Percentiles rank a stretch among this genome's conserved stretches.
These are phyloP conservation scores for Iris macrosiphon DNA, from an alignment of 106 monocot species.

Conservation along the genomic window DNA sequence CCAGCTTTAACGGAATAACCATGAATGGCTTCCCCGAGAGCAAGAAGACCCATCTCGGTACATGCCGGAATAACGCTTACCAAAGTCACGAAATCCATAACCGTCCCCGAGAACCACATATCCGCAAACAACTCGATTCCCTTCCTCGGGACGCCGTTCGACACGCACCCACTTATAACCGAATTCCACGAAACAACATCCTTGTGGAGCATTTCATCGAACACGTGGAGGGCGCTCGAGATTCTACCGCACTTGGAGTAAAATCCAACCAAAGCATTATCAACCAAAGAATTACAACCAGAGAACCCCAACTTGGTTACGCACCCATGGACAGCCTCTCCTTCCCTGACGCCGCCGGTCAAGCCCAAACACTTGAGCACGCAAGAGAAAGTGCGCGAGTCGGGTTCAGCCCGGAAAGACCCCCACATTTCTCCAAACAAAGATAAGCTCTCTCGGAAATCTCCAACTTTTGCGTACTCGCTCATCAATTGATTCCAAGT, in stretches of 20 bases:
- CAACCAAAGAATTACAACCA: slow-evolving; percentile 23
- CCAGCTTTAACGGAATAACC: slow-evolving; percentile 49
- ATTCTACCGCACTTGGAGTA: slow-evolving; percentile 48
- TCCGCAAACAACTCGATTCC: slow-evolving; percentile 27
- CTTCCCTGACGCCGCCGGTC: slow-evolving; percentile 12
- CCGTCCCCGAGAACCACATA: slow-evolving; percentile 43
- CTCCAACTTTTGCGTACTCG: slow-evolving; percentile 40
- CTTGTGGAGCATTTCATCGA: slow-evolving; percentile 58
- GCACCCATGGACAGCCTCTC: slow-evolving; percentile 45
- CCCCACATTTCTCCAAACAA: slow-evolving; percentile 46
- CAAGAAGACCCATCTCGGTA: slow-evolving; percentile 21
- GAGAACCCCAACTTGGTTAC: slow-evolving; percentile 44
- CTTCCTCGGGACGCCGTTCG: slow-evolving; percentile 19
- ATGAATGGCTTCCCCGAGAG: slow-evolving; percentile 46
- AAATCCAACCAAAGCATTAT: slow-evolving; percentile 44
- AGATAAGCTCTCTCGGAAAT: slow-evolving; percentile 26
- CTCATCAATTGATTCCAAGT: slow-evolving; percentile 53
- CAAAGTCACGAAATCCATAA: slow-evolving; percentile 52
- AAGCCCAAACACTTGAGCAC: slow-evolving; percentile 56
- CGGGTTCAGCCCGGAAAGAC: slow-evolving; percentile 14
- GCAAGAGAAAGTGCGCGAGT: slow-evolving; percentile 49
- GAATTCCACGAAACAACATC: slow-evolving; percentile 75
- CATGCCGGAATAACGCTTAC: slow-evolving; percentile 61
- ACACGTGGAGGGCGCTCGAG: slow-evolving; percentile 31
- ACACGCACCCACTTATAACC: slow-evolving; percentile 49